Conservation (phyloP, 148 eudicot genomes). For the Amaranthus palmeri region DNA sequence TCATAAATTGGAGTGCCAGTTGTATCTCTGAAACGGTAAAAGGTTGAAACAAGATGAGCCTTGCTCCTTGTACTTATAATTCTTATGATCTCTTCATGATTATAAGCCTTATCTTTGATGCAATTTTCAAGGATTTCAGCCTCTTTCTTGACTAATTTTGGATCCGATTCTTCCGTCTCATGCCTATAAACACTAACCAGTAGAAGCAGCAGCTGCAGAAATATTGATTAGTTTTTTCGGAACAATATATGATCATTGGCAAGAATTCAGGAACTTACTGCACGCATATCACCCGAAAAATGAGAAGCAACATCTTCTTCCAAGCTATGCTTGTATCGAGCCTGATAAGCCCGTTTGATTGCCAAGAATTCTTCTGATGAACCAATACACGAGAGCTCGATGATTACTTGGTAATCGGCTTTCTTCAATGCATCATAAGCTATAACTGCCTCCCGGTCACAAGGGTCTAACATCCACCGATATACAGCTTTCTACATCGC, state of each 20-base stretch:
- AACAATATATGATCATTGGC: neutral
- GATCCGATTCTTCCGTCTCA: slow-evolving; percentile 36
- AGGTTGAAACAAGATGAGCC: slow-evolving; percentile 62
- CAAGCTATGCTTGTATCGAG: slow-evolving; percentile 48
- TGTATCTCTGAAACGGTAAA: slow-evolving; percentile 54
- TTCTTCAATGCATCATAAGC: slow-evolving; percentile 51
- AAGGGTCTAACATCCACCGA: slow-evolving; percentile 61
- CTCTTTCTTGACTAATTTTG: slow-evolving; percentile 49
- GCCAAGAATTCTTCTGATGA: slow-evolving; percentile 55
- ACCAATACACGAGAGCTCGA: slow-evolving; percentile 49
- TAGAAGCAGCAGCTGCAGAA: slow-evolving; percentile 53
- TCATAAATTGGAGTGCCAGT: slow-evolving; percentile 51
- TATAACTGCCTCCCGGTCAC: slow-evolving; percentile 59
- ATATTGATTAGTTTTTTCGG: neutral
- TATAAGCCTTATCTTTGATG: slow-evolving; percentile 42
- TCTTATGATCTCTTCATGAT: slow-evolving; percentile 55
- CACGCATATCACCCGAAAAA: slow-evolving; percentile 52
- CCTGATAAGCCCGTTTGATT: slow-evolving; percentile 63
- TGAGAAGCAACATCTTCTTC: slow-evolving; percentile 71
- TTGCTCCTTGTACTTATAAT: slow-evolving; percentile 78
- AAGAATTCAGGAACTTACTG: slow-evolving; percentile 28
- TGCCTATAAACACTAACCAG: slow-evolving; percentile 61
- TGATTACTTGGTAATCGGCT: slow-evolving; percentile 44
- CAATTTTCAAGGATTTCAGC: slow-evolving; percentile 46
- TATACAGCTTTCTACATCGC: slow-evolving; percentile 49